Evolutionary conservation across 2,329 filamentous ascomycete genomes (phyloP).

Genomic region (Epichloe elymi): DNA sequence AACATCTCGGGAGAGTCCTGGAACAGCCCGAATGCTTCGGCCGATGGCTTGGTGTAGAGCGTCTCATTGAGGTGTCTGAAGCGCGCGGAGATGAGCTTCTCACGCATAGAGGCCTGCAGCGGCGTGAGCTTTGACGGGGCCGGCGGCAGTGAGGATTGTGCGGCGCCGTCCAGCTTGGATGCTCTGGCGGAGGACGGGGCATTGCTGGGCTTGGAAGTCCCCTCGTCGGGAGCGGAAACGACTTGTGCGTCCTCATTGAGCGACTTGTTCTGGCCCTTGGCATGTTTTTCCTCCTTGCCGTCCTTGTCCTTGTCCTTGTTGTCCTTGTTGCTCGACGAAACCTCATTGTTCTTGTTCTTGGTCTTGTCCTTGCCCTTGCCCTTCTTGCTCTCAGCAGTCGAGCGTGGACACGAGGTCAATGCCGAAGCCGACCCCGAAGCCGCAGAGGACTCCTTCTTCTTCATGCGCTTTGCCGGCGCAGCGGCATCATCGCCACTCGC

Average conservation of each 20-base stretch:
- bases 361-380: background rate
- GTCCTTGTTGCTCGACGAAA: conserved; percentile 12
- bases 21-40: conserved; percentile 73
- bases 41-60: conserved; percentile 83
- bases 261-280: conserved; percentile 13
- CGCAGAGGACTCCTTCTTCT: background rate
- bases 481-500: background rate
- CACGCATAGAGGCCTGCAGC: conserved; percentile 84
- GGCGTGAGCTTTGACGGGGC: conserved; percentile 61
- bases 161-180: conserved; percentile 12
- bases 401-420: background rate
- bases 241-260: conserved; percentile 7
- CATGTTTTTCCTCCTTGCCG: conserved; percentile 17
- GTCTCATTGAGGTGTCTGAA: conserved; percentile 97
- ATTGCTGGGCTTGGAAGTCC: conserved; percentile 3
- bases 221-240: conserved; percentile 8
- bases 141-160: conserved; percentile 25
- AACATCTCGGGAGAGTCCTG: conserved; percentile 82
- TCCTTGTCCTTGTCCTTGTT: conserved; percentile 29
- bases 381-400: background rate
- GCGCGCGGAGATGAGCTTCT: conserved; percentile 86
- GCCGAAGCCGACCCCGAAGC: background rate
- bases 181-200: conserved; percentile 1
- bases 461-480: conserved; percentile 3
- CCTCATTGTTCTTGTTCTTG: background rate